phyloP scores from a whole-genome alignment of 2,329 filamentous ascomycete genomes.

The Ilyonectria robusta region DNA sequence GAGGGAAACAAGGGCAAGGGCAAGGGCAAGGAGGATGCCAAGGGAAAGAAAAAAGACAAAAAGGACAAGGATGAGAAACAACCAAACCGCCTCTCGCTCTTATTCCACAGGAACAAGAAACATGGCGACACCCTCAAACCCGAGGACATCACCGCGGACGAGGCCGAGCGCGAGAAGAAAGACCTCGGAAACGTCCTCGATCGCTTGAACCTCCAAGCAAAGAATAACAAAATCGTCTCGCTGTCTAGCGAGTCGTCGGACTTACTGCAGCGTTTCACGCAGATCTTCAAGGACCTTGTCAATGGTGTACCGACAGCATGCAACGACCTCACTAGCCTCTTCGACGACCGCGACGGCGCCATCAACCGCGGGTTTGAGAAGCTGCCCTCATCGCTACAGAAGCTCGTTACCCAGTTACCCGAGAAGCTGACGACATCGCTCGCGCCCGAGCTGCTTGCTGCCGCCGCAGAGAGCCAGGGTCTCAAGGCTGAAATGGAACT shows the following conservation, averaged over 20 bases:
- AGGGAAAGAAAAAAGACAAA: constrained; percentile 47
- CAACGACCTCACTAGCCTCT: constrained; percentile 79
- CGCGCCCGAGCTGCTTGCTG: constrained; percentile 86
- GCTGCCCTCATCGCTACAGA: constrained; percentile 85
- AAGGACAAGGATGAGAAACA: constrained; percentile 50
- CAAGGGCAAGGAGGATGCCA: constrained; percentile 49
- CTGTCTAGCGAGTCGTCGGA: constrained; percentile 88
- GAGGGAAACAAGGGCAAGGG: constrained; percentile 50
- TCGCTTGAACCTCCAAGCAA: constrained; percentile 84
- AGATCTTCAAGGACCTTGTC: constrained; percentile 91
- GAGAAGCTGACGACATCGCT: constrained; percentile 83
- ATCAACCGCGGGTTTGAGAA: constrained; percentile 73
- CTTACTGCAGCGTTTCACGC: constrained; percentile 86
- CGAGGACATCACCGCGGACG: constrained; percentile 56
- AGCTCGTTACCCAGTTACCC: constrained; percentile 87
- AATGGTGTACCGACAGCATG: constrained; percentile 96
- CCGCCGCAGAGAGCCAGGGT: constrained; percentile 81
- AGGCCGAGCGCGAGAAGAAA: constrained; percentile 68
- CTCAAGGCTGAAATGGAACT: constrained; percentile 68
- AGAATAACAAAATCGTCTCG: constrained; percentile 88
- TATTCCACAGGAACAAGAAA: constrained; percentile 58
- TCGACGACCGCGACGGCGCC: constrained; percentile 74
- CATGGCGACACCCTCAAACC: constrained; percentile 54
- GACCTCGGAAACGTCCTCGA: constrained; percentile 87
- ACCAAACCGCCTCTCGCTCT: constrained; percentile 52